A percentile compares a stretch with the other conserved stretches of the same genome.
Conservation (phyloP, 2,329 filamentous ascomycete species). For the Colletotrichum viniferum region DNA sequence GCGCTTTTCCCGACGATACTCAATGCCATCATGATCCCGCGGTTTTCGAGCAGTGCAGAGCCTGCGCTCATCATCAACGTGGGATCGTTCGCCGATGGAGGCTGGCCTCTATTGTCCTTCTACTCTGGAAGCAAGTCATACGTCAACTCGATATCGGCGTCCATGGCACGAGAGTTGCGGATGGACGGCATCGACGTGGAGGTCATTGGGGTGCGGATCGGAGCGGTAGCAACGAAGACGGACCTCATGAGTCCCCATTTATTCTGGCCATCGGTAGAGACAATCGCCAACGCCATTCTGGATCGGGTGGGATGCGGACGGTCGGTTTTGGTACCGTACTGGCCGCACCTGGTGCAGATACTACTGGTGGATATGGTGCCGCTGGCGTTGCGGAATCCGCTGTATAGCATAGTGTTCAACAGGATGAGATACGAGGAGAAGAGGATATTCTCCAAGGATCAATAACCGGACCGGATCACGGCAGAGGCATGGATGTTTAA, state of each 20-base stretch:
- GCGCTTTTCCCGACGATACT: conserved; percentile 18
- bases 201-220: conserved; percentile 7
- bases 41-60: neutral
- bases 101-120: conserved; percentile 7
- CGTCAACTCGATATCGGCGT: neutral
- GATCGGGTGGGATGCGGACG: conserved; percentile 15
- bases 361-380: neutral
- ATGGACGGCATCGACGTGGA: conserved; percentile 11
- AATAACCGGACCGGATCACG: neutral
- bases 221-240: conserved; percentile 4
- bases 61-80: conserved; percentile 19
- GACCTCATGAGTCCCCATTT: neutral
- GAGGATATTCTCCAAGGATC: neutral
- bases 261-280: conserved; percentile 5
- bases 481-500: neutral
- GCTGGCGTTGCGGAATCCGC: neutral
- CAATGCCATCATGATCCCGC: neutral
- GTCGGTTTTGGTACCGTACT: conserved; percentile 5
- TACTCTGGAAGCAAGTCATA: conserved; percentile 18
- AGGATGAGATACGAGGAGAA: conserved; percentile 1
- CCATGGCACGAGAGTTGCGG: neutral
- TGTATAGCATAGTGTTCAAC: neutral
- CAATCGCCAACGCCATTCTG: conserved; percentile 11
- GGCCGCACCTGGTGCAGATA: conserved; percentile 3
- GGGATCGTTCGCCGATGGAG: conserved; percentile 8